Base-by-base conservation (phyloP, 352 stramenopile genomes). In the Phytophthora citrophthora region DNA sequence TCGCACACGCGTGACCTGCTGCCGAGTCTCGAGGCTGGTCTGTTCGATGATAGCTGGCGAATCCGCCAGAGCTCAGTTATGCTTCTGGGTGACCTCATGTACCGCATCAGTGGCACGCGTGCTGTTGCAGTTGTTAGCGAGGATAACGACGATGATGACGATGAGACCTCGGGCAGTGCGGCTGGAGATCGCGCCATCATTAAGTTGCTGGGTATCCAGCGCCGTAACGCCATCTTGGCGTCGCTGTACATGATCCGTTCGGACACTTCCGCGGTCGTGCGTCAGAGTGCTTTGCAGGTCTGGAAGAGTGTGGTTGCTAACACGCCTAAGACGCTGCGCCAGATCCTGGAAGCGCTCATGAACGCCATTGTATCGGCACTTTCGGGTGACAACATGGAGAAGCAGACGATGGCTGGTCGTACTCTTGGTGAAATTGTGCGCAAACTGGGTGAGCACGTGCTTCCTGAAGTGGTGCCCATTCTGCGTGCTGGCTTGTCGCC, bases 251-350 rank as follows among this genome's bases (percentile, higher is more conserved):
- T 99, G 70, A 96, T 98, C 60, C 90, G 97, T 47, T 99, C 93
- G 48, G 98, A 99, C 76, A 98, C 91, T 31, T 96, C 92, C 43
- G 86, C 94, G 10, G 87, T 98, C 11, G 98, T 99, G 61, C 94
- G 98, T 13, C 97, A 99, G 71, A 95, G 83, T 55, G 96, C 98
- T 36, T 75, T 99, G 34, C 95, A 99, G 75, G 88, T 96, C 16
- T 99, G 98, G 98, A 99, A 99, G 89, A 99, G 96, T 61, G 93
- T 99, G 24, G 97, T 99, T 4, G 76, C 82, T 40, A 99, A 99
- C 81, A 99, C 98, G 23, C 97, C 97, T 5, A 95, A 94, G 76
- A 98, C 96, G 5, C 76, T 99, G 57, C 90, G 95, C 65, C 96
- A 99, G 74, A 99, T 99, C 74, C 82, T 99, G 52, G 93, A 95